Evolutionary conservation across 2,329 filamentous ascomycete species (phyloP).

Genomic region (Leptoxyphium fumago): DNA sequence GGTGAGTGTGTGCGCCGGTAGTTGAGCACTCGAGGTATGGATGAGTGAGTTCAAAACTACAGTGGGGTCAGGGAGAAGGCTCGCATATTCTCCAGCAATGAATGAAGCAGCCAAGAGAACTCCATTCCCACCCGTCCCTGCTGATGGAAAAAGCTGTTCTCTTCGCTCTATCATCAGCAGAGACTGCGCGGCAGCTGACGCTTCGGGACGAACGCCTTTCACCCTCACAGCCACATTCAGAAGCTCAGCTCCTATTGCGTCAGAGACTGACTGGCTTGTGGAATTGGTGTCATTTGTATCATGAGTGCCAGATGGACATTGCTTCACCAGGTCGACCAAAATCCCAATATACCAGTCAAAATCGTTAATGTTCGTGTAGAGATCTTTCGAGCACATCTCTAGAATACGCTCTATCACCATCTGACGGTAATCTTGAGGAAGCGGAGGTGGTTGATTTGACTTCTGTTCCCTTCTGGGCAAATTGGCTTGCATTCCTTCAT

Average conservation of each 20-base stretch:
- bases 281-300: slow-evolving; percentile 7
- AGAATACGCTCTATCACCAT: slow-evolving; percentile 74
- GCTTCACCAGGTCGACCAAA: slow-evolving; percentile 66
- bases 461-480: slow-evolving; percentile 37
- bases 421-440: slow-evolving; percentile 74
- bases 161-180: slow-evolving; percentile 51
- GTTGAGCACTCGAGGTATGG: slow-evolving; percentile 45
- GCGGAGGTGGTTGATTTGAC: slow-evolving; percentile 38
- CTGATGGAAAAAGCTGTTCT: slow-evolving; percentile 40
- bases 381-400: slow-evolving; percentile 78
- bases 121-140: slow-evolving; percentile 38
- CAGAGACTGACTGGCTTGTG: slow-evolving; percentile 36
- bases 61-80: slow-evolving; percentile 54
- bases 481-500: slow-evolving; percentile 41
- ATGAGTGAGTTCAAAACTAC: slow-evolving; percentile 60
- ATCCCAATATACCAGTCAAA: slow-evolving; percentile 98
- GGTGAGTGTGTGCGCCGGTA: slow-evolving; percentile 53
- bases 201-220: slow-evolving; percentile 62
- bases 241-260: slow-evolving; percentile 68
- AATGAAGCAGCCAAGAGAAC: slow-evolving; percentile 66
- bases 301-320: slow-evolving; percentile 37
- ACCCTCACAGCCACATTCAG: slow-evolving; percentile 88
- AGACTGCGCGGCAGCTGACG: slow-evolving; percentile 67
- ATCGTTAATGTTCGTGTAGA: slow-evolving; percentile 71
- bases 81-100: slow-evolving; percentile 78